Evolutionary conservation across 495 filamentous ascomycete species (phyloP).

Genomic region (Penicillium simplicissimum): DNA sequence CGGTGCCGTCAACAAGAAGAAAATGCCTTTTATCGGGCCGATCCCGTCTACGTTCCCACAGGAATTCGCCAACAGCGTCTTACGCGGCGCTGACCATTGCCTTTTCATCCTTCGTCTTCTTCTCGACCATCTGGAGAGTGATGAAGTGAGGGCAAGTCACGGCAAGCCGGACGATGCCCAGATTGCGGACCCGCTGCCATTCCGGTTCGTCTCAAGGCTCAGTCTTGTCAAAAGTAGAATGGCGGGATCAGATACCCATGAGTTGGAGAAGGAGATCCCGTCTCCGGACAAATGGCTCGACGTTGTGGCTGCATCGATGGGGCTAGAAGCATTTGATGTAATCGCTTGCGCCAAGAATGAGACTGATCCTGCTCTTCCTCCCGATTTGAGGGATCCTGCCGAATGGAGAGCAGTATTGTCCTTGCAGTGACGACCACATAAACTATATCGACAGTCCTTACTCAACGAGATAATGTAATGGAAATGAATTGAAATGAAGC

Average conservation of each 20-base stretch:
- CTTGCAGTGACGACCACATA: background rate
- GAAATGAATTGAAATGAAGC: constrained; percentile 1
- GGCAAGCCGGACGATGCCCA: background rate
- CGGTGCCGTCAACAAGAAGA: background rate
- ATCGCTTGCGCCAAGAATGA: constrained; percentile 4
- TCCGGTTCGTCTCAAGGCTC: constrained; percentile 23
- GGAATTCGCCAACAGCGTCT: constrained; percentile 25
- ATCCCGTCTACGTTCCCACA: constrained; percentile 25
- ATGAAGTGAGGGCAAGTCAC: background rate
- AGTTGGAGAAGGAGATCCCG: background rate
- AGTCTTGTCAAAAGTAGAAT: background rate
- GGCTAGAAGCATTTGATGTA: constrained; percentile 24
- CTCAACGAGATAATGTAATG: background rate
- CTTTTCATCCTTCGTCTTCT: constrained; percentile 20
- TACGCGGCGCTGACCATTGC: constrained; percentile 22
- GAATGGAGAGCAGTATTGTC: background rate
- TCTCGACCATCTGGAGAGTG: constrained; percentile 13
- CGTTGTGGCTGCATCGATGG: constrained; percentile 28
- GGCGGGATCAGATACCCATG: background rate
- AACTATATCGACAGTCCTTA: background rate
- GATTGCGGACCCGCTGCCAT: constrained; percentile 12
- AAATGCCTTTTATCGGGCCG: constrained; percentile 19
- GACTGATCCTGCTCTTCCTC: background rate
- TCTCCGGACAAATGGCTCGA: constrained; percentile 26
- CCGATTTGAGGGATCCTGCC: background rate